Conservation (phyloP, 306 rosid genomes). For the Prunus mongolica region DNA sequence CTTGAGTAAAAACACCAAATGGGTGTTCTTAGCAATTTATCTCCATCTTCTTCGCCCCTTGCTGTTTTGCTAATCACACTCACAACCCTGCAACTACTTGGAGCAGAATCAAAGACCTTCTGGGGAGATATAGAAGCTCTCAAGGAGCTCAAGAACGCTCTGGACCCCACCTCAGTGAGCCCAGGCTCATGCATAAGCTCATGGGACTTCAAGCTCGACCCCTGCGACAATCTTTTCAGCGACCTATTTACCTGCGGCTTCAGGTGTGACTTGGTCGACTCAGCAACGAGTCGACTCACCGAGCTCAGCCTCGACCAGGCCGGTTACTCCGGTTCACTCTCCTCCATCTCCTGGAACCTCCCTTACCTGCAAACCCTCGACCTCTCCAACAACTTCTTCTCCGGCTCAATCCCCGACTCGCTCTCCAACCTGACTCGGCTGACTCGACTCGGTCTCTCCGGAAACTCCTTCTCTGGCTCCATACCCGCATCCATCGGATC, state of each 20-base stretch:
- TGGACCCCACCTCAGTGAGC: conserved; percentile 36
- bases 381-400: conserved; percentile 59
- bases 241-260: conserved; percentile 74
- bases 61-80: conserved; percentile 12
- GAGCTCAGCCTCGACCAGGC: conserved; percentile 83
- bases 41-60: conserved; percentile 4
- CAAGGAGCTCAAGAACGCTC: conserved; percentile 41
- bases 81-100: background rate
- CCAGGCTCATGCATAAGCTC: conserved; percentile 62
- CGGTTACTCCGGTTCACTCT: conserved; percentile 55
- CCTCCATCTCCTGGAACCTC: conserved; percentile 51
- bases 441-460: conserved; percentile 55
- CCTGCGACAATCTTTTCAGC: conserved; percentile 74
- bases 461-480: conserved; percentile 55
- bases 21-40: conserved; percentile 17
- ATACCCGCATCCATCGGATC: conserved; percentile 49
- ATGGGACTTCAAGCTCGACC: conserved; percentile 76
- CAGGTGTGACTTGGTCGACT: conserved; percentile 55
- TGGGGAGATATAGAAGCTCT: conserved; percentile 54
- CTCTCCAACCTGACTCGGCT: conserved; percentile 53
- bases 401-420: conserved; percentile 52
- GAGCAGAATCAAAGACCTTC: conserved; percentile 48
- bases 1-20: conserved; percentile 16
- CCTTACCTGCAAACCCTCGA: conserved; percentile 72
- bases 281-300: conserved; percentile 53